phyloP scores from a whole-genome alignment of 2,329 filamentous ascomycete genomes.

The Penicillium sp. region DNA sequence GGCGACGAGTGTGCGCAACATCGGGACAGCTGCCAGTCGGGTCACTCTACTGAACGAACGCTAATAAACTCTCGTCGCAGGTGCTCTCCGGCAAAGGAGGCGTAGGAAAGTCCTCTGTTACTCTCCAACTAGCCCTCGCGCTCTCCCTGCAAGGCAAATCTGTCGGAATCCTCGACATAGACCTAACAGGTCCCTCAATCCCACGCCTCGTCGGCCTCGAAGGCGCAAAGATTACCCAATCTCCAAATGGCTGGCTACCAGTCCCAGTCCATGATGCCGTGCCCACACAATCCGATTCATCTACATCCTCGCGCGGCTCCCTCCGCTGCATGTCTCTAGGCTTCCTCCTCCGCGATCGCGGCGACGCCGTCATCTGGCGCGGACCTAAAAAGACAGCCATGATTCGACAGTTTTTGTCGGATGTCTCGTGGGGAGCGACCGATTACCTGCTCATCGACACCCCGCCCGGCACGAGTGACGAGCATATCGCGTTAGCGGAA shows the following conservation, averaged over 20 bases:
- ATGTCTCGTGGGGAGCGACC: slow-evolving; percentile 82
- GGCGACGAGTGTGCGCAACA: background rate
- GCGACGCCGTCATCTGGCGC: slow-evolving; percentile 94
- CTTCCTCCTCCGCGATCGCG: slow-evolving; percentile 78
- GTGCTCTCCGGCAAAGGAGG: slow-evolving; percentile 95
- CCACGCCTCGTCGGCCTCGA: slow-evolving; percentile 92
- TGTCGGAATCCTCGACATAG: slow-evolving; percentile 92
- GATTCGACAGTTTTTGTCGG: slow-evolving; percentile 92
- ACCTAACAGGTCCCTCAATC: slow-evolving; percentile 94
- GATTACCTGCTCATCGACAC: slow-evolving; percentile 95
- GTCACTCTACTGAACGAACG: background rate
- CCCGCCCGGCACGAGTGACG: slow-evolving; percentile 91
- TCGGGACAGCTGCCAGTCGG: background rate
- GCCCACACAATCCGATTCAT: slow-evolving; percentile 4
- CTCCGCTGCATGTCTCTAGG: slow-evolving; percentile 82
- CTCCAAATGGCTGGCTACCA: slow-evolving; percentile 87
- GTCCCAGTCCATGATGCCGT: slow-evolving; percentile 72
- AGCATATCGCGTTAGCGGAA: slow-evolving; percentile 93
- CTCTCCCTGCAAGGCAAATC: slow-evolving; percentile 81
- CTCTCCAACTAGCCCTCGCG: slow-evolving; percentile 88
- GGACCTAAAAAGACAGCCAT: slow-evolving; percentile 99
- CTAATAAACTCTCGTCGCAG: slow-evolving; percentile 30
- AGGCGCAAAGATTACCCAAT: slow-evolving; percentile 82
- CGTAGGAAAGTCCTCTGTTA: slow-evolving; percentile 97
- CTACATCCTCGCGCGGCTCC: slow-evolving; percentile 33